phyloP scores from a whole-genome alignment of 2,329 filamentous ascomycete species.

The Aureobasidium namibiae region DNA sequence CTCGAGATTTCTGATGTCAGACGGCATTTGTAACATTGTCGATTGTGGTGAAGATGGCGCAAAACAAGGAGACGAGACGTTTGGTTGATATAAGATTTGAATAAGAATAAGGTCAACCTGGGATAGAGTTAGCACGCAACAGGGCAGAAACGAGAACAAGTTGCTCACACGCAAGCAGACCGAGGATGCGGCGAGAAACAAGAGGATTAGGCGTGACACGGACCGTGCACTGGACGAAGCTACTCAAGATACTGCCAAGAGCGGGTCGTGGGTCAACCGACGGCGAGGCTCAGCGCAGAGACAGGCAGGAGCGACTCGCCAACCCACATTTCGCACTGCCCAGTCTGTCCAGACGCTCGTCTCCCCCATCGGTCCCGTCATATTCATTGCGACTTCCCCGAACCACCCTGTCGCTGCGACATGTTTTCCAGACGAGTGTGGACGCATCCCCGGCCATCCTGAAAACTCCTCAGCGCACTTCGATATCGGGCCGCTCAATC shows the following conservation, averaged over 20 bases:
- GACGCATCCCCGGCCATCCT: neutral
- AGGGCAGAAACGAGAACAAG: neutral
- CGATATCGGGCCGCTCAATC: neutral
- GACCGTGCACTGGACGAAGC: neutral
- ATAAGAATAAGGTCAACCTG: neutral
- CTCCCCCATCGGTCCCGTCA: neutral
- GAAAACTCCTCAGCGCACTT: neutral
- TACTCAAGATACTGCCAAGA: neutral
- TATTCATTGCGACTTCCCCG: neutral
- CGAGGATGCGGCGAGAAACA: neutral
- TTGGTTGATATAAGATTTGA: neutral
- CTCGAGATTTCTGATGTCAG: slow-evolving; percentile 15
- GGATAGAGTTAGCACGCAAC: neutral
- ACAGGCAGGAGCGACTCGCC: slow-evolving; percentile 5
- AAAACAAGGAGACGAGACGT: slow-evolving; percentile 4
- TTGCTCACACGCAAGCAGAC: too few species aligned
- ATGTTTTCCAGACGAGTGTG: slow-evolving; percentile 4
- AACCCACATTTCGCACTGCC: neutral
- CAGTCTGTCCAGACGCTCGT: neutral
- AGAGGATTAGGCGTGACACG: neutral
- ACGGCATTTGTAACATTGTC: slow-evolving; percentile 1
- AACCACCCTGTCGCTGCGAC: neutral
- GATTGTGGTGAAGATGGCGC: neutral
- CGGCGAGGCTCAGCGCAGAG: neutral
- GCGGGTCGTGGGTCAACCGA: neutral